Evolutionary conservation across 345 rosid genomes (phyloP), one percentile per base, ranked within the genome.

Genomic region (Eucalyptus viminalis): DNA sequence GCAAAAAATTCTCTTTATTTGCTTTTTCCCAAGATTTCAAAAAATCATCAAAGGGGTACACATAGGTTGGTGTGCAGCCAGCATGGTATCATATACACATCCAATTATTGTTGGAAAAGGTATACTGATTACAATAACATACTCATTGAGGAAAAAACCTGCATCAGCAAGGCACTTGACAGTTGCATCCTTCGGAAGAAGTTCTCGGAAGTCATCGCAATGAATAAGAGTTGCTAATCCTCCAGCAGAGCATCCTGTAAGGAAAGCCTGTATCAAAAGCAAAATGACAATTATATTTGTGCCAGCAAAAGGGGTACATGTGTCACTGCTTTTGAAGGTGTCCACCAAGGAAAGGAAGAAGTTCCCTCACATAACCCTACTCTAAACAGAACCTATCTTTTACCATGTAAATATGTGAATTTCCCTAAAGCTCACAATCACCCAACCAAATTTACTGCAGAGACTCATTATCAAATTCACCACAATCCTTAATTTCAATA

Each of bases 91-190:
- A 76, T 40, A 21, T 76, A 76, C 45, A 40, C 45, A 72, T 76
- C 27, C 29, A 76, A 37, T 40, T 40, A 76, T 22, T 76, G 47
- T 14, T 56, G 60, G 27, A 85, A 76, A 85, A 89, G 86, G 40
- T 69, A 9, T n/a, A 72, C 80, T 34, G 67, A 69, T 50, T 54
- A 62, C 17, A 86, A 86, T 90, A 90, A 93, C 99, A 86, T 97
- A 97, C 99, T 95, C 96, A 87, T 96, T 96, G 91, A 97, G 98
- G 91, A 97, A 97, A 94, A 92, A 96, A 89, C 96, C 95, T 89
- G 95, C 99, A 92, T 96, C 99, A n/a, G 98, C 96, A 93, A 97
- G 96, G 91, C 98, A 97, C 92, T 97, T 97, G 89, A 97, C 97
- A 88, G 93, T 88, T 37, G 93, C 94, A 86, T 90, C 93, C 92